phyloP scores from a whole-genome alignment of 1,284 basidiomycete species.

The Testicularia cyperi region DNA sequence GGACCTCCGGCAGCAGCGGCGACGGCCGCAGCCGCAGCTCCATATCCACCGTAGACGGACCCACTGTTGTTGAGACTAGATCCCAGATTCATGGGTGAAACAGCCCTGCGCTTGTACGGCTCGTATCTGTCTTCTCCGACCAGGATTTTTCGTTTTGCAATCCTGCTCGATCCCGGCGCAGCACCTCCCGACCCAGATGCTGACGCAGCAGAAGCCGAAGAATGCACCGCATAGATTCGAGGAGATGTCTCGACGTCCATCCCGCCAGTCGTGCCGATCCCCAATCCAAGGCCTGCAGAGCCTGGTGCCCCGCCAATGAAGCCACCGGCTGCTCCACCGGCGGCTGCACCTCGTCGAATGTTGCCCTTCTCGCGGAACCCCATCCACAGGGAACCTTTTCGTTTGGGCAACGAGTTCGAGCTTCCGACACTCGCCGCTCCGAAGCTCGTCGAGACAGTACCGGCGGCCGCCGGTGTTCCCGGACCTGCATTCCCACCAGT shows the following conservation, averaged over 20 bases:
- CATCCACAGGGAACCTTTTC: conserved; percentile 37
- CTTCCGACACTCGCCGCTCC: neutral
- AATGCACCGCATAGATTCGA: conserved; percentile 8
- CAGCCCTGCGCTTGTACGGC: conserved; percentile 44
- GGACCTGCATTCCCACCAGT: conserved; percentile 7
- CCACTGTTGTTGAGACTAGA: conserved; percentile 6
- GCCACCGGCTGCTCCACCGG: conserved; percentile 2
- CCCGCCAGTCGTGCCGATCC: neutral
- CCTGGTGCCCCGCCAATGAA: conserved; percentile 9
- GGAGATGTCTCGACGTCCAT: conserved; percentile 33
- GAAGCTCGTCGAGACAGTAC: no score
- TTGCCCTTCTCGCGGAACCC: conserved; percentile 32
- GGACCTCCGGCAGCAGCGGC: neutral
- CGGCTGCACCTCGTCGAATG: conserved; percentile 1
- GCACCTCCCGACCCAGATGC: no score
- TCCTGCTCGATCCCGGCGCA: conserved; percentile 4
- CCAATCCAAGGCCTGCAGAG: neutral
- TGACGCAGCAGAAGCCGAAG: no score
- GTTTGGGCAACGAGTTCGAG: conserved; percentile 17
- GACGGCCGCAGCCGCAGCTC: conserved; percentile 8
- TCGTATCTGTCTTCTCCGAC: conserved; percentile 38
- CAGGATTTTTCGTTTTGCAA: conserved; percentile 36
- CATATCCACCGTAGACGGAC: neutral
- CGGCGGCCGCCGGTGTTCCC: neutral
- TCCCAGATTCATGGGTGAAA: conserved; percentile 35